Base-by-base conservation (phyloP, 1,284 basidiomycete species). In the Ustilago xerochloae region DNA sequence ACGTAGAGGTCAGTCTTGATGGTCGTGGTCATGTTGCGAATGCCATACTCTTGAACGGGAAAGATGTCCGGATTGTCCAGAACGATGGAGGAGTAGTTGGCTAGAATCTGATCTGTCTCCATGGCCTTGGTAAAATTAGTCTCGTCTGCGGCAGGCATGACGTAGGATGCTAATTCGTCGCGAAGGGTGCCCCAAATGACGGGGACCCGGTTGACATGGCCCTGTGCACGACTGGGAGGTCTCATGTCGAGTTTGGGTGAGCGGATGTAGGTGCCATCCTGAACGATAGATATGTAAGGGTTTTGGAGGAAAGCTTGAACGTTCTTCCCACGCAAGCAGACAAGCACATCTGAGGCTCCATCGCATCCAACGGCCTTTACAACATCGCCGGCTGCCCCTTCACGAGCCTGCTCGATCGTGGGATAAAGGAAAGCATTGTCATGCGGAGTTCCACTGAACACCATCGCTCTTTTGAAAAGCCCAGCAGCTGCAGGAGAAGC, bases 131-230 rank as follows among this genome's bases (percentile, higher is more conserved):
- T 43, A 13, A 80, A 63, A 32, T 65, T 51, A 2, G 52, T 62
- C 47, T 71, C 63, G 15, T 68, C 68, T 6, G 59, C 59, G 4
- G 63, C 54, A 16, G 78, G 78, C 4, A 70, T 71, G 29, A 33
- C 64, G 12, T 79, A 61, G n/a, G 64, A 62, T 24, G 58, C 75
- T 41, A 75, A 32, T 49, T 79, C 77, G 59, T 80, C 78, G 9
- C 77, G 65, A 68, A 75, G 62, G 36, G 54, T 61, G 8, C 78
- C 78, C 56, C 63, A 64, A 30, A 80, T 63, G 13, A 77, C 59
- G 12, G 75, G 75, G 2, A 78, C 77, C 8, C 70, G 66, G 41
- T 76, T 76, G 48, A 73, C 70, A 41, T 67, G 60, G 4, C 70
- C 63, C 8, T 43, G 29, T 2, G 60, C 64, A 15, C 38, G 38